These are phyloP conservation scores for Anacardium occidentale DNA, from an alignment of 345 rosid species.

Conservation along the genomic window DNA sequence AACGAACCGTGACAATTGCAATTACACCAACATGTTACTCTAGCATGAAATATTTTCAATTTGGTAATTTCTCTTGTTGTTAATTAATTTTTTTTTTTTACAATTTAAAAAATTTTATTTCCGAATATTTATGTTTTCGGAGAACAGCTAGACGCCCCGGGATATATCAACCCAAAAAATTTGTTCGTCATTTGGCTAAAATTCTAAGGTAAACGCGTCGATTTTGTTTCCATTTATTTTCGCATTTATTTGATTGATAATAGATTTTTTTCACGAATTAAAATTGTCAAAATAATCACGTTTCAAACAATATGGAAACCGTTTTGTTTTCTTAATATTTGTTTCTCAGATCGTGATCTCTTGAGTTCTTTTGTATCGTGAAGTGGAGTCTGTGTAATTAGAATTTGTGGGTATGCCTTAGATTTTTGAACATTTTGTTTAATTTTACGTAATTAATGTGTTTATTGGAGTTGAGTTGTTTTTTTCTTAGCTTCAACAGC, in stretches of 20 bases:
- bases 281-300: neutral
- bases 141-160: neutral
- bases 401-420: constrained; percentile 13
- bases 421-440: constrained; percentile 8
- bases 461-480: neutral
- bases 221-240: neutral
- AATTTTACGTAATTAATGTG: neutral
- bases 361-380: neutral
- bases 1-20: neutral
- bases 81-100: neutral
- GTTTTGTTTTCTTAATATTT: neutral
- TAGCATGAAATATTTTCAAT: neutral
- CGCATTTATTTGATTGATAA: neutral
- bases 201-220: neutral
- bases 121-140: neutral
- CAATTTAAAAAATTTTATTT: neutral
- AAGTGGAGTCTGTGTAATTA: constrained; percentile 11
- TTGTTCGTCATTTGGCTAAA: neutral
- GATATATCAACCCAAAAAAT: neutral
- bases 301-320: neutral
- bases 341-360: constrained; percentile 11
- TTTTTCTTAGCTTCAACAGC: neutral
- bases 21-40: neutral
- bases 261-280: neutral
- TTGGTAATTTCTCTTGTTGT: neutral